A percentile compares a stretch with the other conserved stretches of the same genome.
Conservation (phyloP, 805 yeast genomes). For the Kodamaea neixiangensis region DNA sequence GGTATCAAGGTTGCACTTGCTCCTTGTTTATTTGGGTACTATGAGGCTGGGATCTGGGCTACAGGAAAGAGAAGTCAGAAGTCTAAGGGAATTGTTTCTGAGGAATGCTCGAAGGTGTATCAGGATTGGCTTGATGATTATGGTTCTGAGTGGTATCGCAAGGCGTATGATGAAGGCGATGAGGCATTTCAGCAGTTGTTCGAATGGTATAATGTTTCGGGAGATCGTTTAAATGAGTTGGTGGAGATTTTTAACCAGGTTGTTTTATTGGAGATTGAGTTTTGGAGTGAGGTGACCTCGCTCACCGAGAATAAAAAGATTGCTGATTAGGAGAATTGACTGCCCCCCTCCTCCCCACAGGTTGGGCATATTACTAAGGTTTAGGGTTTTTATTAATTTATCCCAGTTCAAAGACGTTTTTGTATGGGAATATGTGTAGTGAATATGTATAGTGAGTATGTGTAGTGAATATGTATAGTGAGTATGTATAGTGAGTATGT, state of each 20-base stretch:
- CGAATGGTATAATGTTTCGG: slow-evolving; percentile 26
- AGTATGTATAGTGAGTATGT: too few relatives aligned
- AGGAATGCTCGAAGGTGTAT: slow-evolving; percentile 33
- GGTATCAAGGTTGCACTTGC: slow-evolving; percentile 68
- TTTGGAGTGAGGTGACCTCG: slow-evolving; percentile 58
- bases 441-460: too few relatives aligned
- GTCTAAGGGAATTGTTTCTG: slow-evolving; percentile 21
- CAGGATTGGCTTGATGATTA: slow-evolving; percentile 65
- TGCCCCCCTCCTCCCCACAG: too few relatives aligned
- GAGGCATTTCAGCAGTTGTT: slow-evolving; percentile 48
- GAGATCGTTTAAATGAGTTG: slow-evolving; percentile 49
- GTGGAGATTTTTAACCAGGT: slow-evolving; percentile 62
- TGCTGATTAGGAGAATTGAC: neutral
- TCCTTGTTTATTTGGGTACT: slow-evolving; percentile 77
- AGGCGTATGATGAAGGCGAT: slow-evolving; percentile 54
- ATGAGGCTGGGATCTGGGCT: slow-evolving; percentile 51
- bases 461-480: too few relatives aligned
- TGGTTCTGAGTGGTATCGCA: slow-evolving; percentile 53
- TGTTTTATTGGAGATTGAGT: slow-evolving; percentile 58
- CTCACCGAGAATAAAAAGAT: neutral
- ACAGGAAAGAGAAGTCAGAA: slow-evolving; percentile 12
- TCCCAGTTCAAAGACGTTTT: too few relatives aligned
- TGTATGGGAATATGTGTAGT: too few relatives aligned
- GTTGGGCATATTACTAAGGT: too few relatives aligned
- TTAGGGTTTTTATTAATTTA: too few relatives aligned